Evolutionary conservation across 345 rosid genomes (phyloP), one percentile per base, ranked within the genome.

Genomic region (Pugionium cornutum): DNA sequence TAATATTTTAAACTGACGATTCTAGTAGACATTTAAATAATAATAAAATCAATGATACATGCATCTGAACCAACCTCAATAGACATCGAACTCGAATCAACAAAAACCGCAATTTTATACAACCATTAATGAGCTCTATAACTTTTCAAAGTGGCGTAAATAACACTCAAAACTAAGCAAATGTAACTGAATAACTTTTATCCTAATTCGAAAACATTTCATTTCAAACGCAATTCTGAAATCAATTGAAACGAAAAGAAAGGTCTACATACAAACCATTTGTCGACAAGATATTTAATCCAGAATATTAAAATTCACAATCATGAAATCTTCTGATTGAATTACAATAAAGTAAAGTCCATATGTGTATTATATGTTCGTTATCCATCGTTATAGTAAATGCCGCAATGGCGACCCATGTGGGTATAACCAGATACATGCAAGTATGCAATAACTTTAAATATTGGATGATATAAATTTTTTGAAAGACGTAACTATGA

Each of bases 381-480:
- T 58, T 51, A 58, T 58, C 53, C 6, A 35, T 51, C 47, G 70
- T 64, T 55, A 55, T 48, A 33, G 58, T 62, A 46, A 70, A 64
- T 58, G 71, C 7, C 29, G 76, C 4, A 29, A 36, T 28, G 76
- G 61, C 55, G 60, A 64, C 61, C 76, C 76, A 64, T 64, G 70
- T 64, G 64, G 69, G 1, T 11, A 2, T 41, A 28, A 53, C 53
- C 37, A 11, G 45, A 58, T 50, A 9, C 53, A 64, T 49, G 63
- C 70, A 64, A 48, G 8, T 33, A 41, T 18, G 50, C 66, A 50
- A 42, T 64, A 64, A 64, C 66, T 57, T 64, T 5, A 26, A 47
- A 54, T 46, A 59, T 36, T 55, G n/a, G n/a, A n/a, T n/a, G n/a
- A n/a, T n/a, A 18, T 1, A 18, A 18, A 18, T 18, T 18, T 18